Conservation (phyloP, 176 grass and related monocot species). For the Tillandsia leiboldiana region DNA sequence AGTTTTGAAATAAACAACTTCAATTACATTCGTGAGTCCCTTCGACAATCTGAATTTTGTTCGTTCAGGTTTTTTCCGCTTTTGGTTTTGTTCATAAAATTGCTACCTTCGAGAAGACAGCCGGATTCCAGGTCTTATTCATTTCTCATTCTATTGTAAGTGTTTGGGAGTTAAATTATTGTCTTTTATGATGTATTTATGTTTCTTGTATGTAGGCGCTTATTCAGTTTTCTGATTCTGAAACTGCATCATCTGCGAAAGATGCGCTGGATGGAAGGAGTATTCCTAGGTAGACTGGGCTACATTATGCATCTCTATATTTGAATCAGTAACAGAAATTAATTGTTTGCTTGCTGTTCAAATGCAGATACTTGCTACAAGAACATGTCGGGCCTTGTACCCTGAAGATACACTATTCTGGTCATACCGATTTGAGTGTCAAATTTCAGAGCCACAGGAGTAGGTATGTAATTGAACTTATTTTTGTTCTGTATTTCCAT, state of each 20-base stretch:
- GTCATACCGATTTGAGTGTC: slow-evolving; percentile 89
- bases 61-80: slow-evolving; percentile 83
- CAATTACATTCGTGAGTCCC: background rate
- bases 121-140: slow-evolving; percentile 79
- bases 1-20: background rate
- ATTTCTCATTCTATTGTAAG: slow-evolving; percentile 17
- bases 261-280: slow-evolving; percentile 95
- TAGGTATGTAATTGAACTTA: slow-evolving; percentile 36
- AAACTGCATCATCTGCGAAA: slow-evolving; percentile 82
- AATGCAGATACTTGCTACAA: slow-evolving; percentile 69
- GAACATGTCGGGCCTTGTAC: slow-evolving; percentile 71
- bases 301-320: slow-evolving; percentile 17
- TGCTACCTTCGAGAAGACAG: slow-evolving; percentile 97
- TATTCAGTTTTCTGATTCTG: slow-evolving; percentile 79
- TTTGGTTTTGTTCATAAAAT: slow-evolving; percentile 99
- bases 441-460: slow-evolving; percentile 96
- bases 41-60: slow-evolving; percentile 5
- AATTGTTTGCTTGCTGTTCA: slow-evolving; percentile 18
- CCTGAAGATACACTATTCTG: slow-evolving; percentile 85
- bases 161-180: no score
- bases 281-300: slow-evolving; percentile 62
- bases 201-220: slow-evolving; percentile 41
- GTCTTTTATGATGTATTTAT: background rate
- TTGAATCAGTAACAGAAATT: background rate
- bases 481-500: slow-evolving; percentile 1